Evolutionary conservation across 768 basidiomycete species (phyloP), one percentile per base, ranked within the genome.

Genomic region (Xerocomellus chrysenteron): DNA sequence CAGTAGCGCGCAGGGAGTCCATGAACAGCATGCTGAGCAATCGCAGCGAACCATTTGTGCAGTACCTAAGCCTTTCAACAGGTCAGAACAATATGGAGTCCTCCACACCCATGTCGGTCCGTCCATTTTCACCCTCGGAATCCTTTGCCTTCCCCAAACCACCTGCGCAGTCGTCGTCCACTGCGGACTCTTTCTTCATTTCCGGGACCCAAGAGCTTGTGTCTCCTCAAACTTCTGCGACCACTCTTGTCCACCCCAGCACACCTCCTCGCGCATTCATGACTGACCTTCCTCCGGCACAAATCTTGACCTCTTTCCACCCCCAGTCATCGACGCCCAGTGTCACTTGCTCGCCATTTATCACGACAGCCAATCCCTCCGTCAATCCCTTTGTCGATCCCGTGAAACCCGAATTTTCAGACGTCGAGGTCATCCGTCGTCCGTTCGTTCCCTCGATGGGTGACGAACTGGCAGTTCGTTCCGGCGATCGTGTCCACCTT

Each of bases 131-230:
- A 0, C 82, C 84, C 12, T 80, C 81, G 17, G 87, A 89, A 66
- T 80, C 82, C 5, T 88, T 86, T 70, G 70, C 83, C 10, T 88
- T 89, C 75, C 87, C 87, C 3, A 81, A 80, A 52, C 87, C 87
- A 2, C 85, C 84, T 5, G 63, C n/a, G 14, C 58, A 50, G 2
- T 52, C 37, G 2, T 8, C 44, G 8, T 24, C 47, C 12, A 12
- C 51, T 14, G 10, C 28, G 12, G 52, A 57, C 30, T 47, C 58
- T 33, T 47, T 52, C 45, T 28, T 37, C 26, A 2, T 45, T 35
- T n/a, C 43, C 3, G 35, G 16, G 2, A 35, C 35, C 13, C 55
- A 48, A 6, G 47, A 3, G n/a, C 11, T 12, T 42, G 7, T 1
- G 1, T 65, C 65, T 30, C 16, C 56, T 24, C 46, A 5, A 26